Evolutionary conservation across 805 yeast species (phyloP), one percentile per base, ranked within the genome.

Genomic region (Lipomyces japonicus): DNA sequence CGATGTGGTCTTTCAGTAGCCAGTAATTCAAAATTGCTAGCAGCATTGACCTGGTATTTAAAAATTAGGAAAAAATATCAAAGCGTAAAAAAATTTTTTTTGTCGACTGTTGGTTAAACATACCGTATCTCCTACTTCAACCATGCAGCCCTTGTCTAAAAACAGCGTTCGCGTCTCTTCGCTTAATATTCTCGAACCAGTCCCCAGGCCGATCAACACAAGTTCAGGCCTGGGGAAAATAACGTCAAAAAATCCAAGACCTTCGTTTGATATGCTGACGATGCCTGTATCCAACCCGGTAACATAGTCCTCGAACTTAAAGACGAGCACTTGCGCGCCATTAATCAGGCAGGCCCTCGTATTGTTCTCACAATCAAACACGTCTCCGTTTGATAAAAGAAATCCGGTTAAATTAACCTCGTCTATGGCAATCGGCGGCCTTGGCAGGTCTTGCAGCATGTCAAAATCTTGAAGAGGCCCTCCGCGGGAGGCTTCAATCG

Each of bases 141-240:
- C 63, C 61, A 80, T 82, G n/a, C 85, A 77, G 0, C 95, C 95
- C 50, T 82, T 66, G 4, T 70, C 65, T 23, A 75, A 73, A 50
- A 86, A 72, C 51, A 63, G 67, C 35, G 68, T 65, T 42, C 76
- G 70, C 43, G 83, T 81, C 7, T 64, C 57, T n/a, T 79, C 81
- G 31, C 81, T 76, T 57, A 86, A 69, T 65, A 84, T 73, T 41
- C 93, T 72, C 2, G 85, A 75, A 51, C 75, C 72, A 50, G 71
- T 70, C 0, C 95, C 95, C 22, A 84, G 68, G 1, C 95, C 95
- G 16, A 86, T 67, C 5, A 85, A 81, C 42, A 84, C 59, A 39
- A 86, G 71, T 61, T 86, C 95, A 0, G 95, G 95, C 61, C 81
- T 80, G 2, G 95, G 95, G 63, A 81, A 79, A 1, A 83, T 65